These are phyloP conservation scores for Aspergillus funiculosus DNA, from an alignment of 495 filamentous ascomycete species.

Conservation along the genomic window DNA sequence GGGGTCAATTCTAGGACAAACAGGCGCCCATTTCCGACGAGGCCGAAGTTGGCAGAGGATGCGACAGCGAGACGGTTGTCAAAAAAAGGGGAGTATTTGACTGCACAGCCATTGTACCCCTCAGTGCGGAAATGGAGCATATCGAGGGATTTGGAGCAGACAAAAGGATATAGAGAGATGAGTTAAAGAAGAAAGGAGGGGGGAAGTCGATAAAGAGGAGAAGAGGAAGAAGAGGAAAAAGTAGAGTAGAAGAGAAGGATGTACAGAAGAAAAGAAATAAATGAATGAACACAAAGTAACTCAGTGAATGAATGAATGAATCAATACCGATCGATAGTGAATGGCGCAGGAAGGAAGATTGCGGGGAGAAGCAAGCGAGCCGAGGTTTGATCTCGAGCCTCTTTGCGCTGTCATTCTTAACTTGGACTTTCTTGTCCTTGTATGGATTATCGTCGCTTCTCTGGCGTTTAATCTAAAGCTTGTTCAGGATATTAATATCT, in stretches of 20 bases:
- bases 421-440: not conserved
- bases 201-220: not conserved
- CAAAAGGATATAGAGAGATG: no score
- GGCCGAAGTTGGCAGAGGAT: conserved; percentile 84
- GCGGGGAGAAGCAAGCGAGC: conserved; percentile 16
- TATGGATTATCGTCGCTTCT: no score
- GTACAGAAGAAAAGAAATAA: conserved; percentile 2
- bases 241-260: not conserved
- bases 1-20: conserved; percentile 76
- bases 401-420: not conserved
- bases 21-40: conserved; percentile 90
- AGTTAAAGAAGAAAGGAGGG: no score
- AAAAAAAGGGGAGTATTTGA: conserved; percentile 97
- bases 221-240: not conserved
- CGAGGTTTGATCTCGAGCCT: conserved; percentile 12
- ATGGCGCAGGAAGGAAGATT: conserved; percentile 7
- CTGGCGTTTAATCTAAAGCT: no score
- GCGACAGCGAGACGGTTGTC: conserved; percentile 87
- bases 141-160: conserved; percentile 2
- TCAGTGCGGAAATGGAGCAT: conserved; percentile 94
- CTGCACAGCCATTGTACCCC: conserved; percentile 89
- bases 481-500: no score
- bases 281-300: not conserved
- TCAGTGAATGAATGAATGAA: no score
- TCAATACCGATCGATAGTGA: no score